Conservation (phyloP, 495 filamentous ascomycete genomes). For the Penicillium angulare region DNA sequence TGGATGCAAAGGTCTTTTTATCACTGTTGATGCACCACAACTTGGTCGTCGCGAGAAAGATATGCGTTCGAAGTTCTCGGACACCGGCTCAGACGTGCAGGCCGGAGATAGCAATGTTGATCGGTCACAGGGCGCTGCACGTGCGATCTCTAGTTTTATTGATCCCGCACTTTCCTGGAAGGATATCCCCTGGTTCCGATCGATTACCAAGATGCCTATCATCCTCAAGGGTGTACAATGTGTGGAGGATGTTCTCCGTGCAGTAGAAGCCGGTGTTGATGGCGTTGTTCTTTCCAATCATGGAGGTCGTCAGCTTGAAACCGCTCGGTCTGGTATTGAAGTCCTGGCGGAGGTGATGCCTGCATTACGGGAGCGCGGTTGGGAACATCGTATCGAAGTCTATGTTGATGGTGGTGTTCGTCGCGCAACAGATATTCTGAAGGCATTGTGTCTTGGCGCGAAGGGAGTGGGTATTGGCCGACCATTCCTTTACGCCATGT, state of each 20-base stretch:
- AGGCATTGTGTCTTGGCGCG: conserved; percentile 87
- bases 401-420: conserved; percentile 88
- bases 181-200: conserved; percentile 92
- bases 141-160: conserved; percentile 93
- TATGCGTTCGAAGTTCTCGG: conserved; percentile 92
- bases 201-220: conserved; percentile 88
- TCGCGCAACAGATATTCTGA: conserved; percentile 87
- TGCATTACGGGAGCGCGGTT: conserved; percentile 75
- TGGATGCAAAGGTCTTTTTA: conserved; percentile 95
- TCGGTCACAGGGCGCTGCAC: conserved; percentile 84
- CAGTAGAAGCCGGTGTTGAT: conserved; percentile 78
- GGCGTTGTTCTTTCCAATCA: conserved; percentile 93
- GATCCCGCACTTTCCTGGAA: conserved; percentile 88
- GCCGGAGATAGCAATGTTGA: conserved; percentile 65
- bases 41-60: conserved; percentile 92
- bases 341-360: conserved; percentile 97
- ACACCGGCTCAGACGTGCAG: conserved; percentile 83
- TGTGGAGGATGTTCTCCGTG: conserved; percentile 87
- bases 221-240: conserved; percentile 95
- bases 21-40: conserved; percentile 97
- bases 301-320: conserved; percentile 85
- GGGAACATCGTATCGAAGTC: conserved; percentile 79
- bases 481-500: conserved; percentile 76
- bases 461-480: conserved; percentile 84
- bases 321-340: conserved; percentile 95